Percentiles rank a stretch among this genome's conserved stretches.
phyloP scores from a whole-genome alignment of 2,329 filamentous ascomycete genomes.

The Pseudogymnoascus sp. region DNA sequence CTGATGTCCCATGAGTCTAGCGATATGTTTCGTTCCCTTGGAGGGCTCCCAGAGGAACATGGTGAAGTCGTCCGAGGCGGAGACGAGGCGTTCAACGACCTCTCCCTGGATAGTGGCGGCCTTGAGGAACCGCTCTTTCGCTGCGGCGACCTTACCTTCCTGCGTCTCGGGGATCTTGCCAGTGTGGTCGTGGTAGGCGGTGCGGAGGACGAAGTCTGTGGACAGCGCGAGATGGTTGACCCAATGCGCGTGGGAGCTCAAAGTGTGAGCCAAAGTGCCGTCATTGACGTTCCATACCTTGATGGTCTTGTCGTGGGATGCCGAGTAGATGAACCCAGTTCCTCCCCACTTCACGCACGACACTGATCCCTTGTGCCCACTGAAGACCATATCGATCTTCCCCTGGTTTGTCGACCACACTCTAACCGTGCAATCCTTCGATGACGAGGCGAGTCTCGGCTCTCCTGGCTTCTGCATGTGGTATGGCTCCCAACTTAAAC shows the following conservation, averaged over 20 bases:
- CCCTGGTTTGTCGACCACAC: constrained; percentile 80
- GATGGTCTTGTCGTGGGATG: constrained; percentile 85
- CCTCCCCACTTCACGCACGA: constrained; percentile 94
- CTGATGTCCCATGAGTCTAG: constrained; percentile 86
- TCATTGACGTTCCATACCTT: constrained; percentile 80
- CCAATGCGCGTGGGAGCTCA: constrained; percentile 83
- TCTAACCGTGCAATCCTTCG: constrained; percentile 81
- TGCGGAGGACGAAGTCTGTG: constrained; percentile 82
- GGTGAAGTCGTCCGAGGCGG: constrained; percentile 90
- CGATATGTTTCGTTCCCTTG: constrained; percentile 71
- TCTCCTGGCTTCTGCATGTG: constrained; percentile 70
- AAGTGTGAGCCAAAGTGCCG: constrained; percentile 71
- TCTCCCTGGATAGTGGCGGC: constrained; percentile 70
- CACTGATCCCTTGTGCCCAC: constrained; percentile 81
- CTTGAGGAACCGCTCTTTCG: constrained; percentile 76
- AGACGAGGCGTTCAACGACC: constrained; percentile 77
- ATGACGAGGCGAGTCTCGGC: constrained; percentile 75
- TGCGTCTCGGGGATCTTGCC: constrained; percentile 60
- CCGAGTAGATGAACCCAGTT: constrained; percentile 74
- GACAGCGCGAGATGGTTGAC: constrained; percentile 93
- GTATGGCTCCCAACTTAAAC: constrained; percentile 87
- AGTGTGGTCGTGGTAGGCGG: constrained; percentile 78
- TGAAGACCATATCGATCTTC: constrained; percentile 72
- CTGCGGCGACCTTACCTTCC: constrained; percentile 66
- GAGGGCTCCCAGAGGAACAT: constrained; percentile 93